These are phyloP conservation scores for Solanum microdontum DNA, from an alignment of 257 asterid species.

Conservation along the genomic window DNA sequence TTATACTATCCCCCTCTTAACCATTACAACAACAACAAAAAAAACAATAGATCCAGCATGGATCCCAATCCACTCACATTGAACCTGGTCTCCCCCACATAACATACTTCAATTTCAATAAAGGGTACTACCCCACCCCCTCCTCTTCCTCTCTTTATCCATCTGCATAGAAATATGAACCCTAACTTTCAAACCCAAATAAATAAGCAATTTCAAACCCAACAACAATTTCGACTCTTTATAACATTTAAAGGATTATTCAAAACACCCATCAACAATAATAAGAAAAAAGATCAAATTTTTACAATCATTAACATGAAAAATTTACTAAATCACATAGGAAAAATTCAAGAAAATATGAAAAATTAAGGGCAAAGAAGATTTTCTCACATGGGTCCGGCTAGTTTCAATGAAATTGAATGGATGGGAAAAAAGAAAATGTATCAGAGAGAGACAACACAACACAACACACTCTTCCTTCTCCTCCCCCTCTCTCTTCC, in stretches of 20 bases:
- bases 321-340: neutral
- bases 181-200: constrained; percentile 6
- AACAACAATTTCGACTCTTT: constrained; percentile 23
- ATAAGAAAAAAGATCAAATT: neutral
- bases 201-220: constrained; percentile 17
- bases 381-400: constrained; percentile 57
- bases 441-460: constrained; percentile 2
- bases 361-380: neutral
- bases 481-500: neutral
- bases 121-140: neutral
- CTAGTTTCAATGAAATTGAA: constrained; percentile 16
- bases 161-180: constrained; percentile 23
- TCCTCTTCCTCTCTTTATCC: neutral
- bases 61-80: constrained; percentile 79
- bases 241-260: constrained; percentile 13
- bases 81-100: constrained; percentile 51
- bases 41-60: constrained; percentile 64
- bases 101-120: constrained; percentile 7
- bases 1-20: constrained; percentile 7
- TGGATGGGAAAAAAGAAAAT: neutral
- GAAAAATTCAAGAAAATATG: neutral
- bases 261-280: neutral
- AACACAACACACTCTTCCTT: neutral
- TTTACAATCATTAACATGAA: neutral
- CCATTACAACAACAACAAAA: constrained; percentile 4